These are phyloP conservation scores for Neospora caninum DNA, from an alignment of 169 alveolate genomes.

Conservation along the genomic window DNA sequence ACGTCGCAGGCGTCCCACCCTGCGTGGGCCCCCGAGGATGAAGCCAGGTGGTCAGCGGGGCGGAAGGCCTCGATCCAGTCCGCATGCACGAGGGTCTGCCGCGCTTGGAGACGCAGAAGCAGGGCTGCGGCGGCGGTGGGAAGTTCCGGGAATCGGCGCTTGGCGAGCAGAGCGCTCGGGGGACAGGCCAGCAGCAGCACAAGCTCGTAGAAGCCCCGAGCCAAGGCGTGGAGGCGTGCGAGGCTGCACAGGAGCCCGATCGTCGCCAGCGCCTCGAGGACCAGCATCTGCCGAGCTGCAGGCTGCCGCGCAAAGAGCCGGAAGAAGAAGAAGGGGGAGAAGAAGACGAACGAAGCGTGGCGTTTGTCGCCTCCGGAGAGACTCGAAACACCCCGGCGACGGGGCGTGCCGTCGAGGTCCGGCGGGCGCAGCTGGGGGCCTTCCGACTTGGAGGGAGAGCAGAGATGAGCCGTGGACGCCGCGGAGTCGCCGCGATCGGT, in stretches of 20 bases:
- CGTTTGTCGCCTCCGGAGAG: background rate
- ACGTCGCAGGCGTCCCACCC: background rate
- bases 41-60: too few species aligned
- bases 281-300: background rate
- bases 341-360: background rate
- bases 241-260: conserved; percentile 7
- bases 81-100: background rate
- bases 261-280: conserved; percentile 13
- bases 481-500: too few species aligned
- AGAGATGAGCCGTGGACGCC: too few species aligned
- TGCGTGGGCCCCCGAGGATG: too few species aligned
- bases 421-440: too few species aligned
- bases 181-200: background rate
- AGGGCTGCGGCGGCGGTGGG: background rate
- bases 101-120: background rate
- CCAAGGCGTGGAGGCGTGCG: background rate
- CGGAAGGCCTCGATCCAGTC: too few species aligned
- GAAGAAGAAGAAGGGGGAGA: conserved; percentile 26
- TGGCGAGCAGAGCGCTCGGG: background rate
- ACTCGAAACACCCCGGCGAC: background rate
- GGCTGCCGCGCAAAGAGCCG: background rate
- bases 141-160: background rate
- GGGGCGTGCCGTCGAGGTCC: background rate
- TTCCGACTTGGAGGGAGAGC: too few species aligned
- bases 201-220: background rate